Base-by-base conservation (phyloP, 2,329 filamentous ascomycete species). In the Fusarium hostae region DNA sequence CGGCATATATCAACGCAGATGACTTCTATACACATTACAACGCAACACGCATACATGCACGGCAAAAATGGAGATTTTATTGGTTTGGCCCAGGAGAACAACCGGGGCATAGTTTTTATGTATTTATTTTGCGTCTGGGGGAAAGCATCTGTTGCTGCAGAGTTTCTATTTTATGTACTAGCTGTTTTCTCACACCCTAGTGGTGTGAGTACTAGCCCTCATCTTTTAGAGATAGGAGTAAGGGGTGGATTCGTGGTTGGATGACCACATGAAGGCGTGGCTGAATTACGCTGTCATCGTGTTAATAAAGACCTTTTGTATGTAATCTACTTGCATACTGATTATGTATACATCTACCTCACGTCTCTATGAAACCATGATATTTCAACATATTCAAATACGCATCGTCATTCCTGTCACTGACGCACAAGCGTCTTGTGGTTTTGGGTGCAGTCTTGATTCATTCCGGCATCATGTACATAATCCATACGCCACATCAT, bases 391-490 rank as follows among this genome's bases (percentile, higher is more conserved):
- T 26, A 26, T 34, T 47, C 12, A 20, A 15, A 47, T 35, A 47
- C 39, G 24, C 24, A 34, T 35, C 26, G 20, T 22, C 18, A 16
- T 24, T 60, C 8, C 18, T 30, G 34, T 66, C 37, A 40, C 54
- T 18, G 28, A 12, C 28, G 18, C 11, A 44, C 32, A 26, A 15
- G 35, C 44, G 47, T 20, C 35, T 40, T 56, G 30, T 45, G 22
- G 24, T 39, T 40, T 51, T 34, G 24, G 61, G 45, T 71, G 61
- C 72, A 72, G 66, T 74, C 58, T 77, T 75, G 60, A 64, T 75
- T 68, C 76, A 76, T 77, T 77, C 72, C 70, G 74, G 72, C 73
- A 75, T 77, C 71, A 75, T 73, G 63, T 77, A 77, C 74, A 77
- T 72, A 70, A 66, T 58, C 73, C 72, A 68, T 75, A 70, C 75